Evolutionary conservation across 805 yeast species (phyloP), one percentile per base, ranked within the genome.

Genomic region (Myxozyma udenii): DNA sequence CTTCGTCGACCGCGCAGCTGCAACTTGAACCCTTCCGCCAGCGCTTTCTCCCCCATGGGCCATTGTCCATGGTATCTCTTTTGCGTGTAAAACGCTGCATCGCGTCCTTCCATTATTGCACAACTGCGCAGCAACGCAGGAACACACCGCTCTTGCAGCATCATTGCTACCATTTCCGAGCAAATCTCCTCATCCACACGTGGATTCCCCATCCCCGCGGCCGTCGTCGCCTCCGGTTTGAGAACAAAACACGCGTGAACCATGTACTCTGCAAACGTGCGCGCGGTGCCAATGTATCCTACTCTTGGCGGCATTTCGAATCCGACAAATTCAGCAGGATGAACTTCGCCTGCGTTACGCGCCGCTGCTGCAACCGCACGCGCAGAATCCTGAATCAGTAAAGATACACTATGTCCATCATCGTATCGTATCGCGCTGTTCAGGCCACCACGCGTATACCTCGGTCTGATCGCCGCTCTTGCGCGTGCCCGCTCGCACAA

Each of bases 241-340:
- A 28, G 9, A 9, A 28, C 14, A 28, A 28, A 28, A 14, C 33
- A 9, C 14, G 37, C 24, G 9, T 18, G 11, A 7, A 36, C 32
- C 39, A 54, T 22, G 32, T 51, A 54, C 23, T 54, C 58, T 7
- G 56, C 42, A 30, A 55, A 55, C 18, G 59, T 28, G n/a, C 50
- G 32, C 32, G 53, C 28, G 11, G 56, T 50, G 11, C 44, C 46
- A 11, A 25, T 50, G 24, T 47, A 51, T 3, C 48, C 38, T 35
- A 55, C 32, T n/a, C 42, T 16, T 16, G 41, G 36, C 36, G 59
- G 59, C 37, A 25, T 26, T 16, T 21, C n/a, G 25, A 50, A 50
- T 12, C 51, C 58, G 2, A 46, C 24, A 38, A 40, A 50, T 2
- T 48, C 43, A 4, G 48, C 33, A 28, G 9, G 14, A 9, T 28